A percentile compares a stretch with the other conserved stretches of the same genome.
Conservation (phyloP, 768 basidiomycete species). For the Gloeostereum incarnatum region DNA sequence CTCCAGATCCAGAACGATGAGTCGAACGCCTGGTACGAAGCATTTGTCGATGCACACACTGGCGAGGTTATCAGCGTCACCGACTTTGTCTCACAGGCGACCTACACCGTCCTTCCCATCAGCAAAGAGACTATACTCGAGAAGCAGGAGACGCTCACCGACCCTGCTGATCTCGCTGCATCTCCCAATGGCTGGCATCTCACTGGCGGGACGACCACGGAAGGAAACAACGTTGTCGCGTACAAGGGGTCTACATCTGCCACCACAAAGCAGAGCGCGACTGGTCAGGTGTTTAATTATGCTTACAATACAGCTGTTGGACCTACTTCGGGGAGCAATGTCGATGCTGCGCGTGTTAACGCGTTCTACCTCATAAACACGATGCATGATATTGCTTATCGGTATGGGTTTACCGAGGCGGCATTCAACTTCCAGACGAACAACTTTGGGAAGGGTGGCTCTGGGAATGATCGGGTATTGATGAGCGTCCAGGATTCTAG, state of each 20-base stretch:
- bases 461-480: conserved; percentile 38
- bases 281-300: conserved; percentile 23
- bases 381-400: conserved; percentile 38
- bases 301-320: conserved; percentile 13
- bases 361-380: conserved; percentile 55
- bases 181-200: conserved; percentile 45
- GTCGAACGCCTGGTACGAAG: conserved; percentile 33
- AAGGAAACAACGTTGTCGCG: conserved; percentile 28
- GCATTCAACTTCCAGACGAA: conserved; percentile 53
- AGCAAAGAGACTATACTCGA: conserved; percentile 28
- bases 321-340: conserved; percentile 26
- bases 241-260: conserved; percentile 19
- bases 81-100: conserved; percentile 28
- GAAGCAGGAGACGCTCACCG: conserved; percentile 24
- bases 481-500: conserved; percentile 41
- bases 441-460: conserved; percentile 44
- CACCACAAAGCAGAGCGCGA: conserved; percentile 22
- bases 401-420: conserved; percentile 51
- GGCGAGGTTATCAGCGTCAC: conserved; percentile 29
- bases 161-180: conserved; percentile 30
- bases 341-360: conserved; percentile 45
- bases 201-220: no score
- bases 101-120: conserved; percentile 24
- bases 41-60: conserved; percentile 32
- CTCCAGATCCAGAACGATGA: conserved; percentile 31